Evolutionary conservation across 2,329 filamentous ascomycete species (phyloP), one percentile per base, ranked within the genome.

Genomic region (Trichothecium sympodiale): DNA sequence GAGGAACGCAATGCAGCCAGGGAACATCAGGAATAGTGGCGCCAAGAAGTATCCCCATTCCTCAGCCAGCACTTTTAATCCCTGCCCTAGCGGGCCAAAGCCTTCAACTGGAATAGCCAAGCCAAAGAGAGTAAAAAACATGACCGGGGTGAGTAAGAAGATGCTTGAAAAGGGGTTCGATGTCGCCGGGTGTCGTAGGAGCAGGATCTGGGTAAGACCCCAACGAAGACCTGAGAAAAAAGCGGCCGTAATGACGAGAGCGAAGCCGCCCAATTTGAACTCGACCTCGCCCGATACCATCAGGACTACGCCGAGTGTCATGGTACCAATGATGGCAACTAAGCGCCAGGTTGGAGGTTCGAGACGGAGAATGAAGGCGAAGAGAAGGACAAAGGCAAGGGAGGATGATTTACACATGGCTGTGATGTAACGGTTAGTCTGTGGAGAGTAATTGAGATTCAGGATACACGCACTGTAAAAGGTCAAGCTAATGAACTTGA

Each of bases 351-450:
- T 95, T 0, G 85, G 86, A 9, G 75, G 74, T 60, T 98, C 91
- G 35, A 98, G 77, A 36, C 83, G 79, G 65, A 98, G 96, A 33
- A 94, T 56, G 53, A 98, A 94, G 43, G 91, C 91, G 55, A 98
- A 98, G 33, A 94, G 59, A 16, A 98, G 78, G 37, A 98, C 91
- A 54, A 96, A 98, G 31, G 85, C 88, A 16, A 98, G 74, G 13
- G 89, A 85, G 8, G 88, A 95, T 5, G 89, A 96, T 71, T 98
- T 98, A 64, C 91, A 96, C 91, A 98, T 96, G 40, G 91, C 77
- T 81, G 43, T 4, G 18, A 15, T 16, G 17, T 13, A 10, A 12
- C 6, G 27, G 45, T 56, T 41, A 58, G 52, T 37, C 33, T 32
- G 31, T 29, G 43, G 12, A 17, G 31, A 17, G 8, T n/a, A 28